Base-by-base conservation (phyloP, 306 rosid genomes). In the Abrus precatorius region DNA sequence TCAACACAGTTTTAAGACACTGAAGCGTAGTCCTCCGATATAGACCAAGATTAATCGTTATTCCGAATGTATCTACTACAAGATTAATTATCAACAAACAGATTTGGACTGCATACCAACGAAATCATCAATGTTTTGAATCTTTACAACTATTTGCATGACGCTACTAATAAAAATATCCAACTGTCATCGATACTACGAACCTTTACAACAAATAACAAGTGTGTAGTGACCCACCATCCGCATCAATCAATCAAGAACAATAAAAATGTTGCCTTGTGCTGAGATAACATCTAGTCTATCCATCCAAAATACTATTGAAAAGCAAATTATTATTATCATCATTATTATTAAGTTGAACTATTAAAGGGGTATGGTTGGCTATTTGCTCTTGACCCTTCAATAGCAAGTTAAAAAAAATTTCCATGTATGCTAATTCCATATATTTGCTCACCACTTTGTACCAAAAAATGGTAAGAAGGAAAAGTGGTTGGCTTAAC, bases 191-290 rank as follows among this genome's bases (percentile, higher is more conserved):
- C 5, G n/a, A 71, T 38, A 60, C 27, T 36, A 5, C 0, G 10
- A 55, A 55, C 12, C 43, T 0, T 44, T 32, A 59, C 34, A 13
- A 69, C 60, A 30, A 56, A 53, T 63, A 50, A 78, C 6, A 36
- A 14, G 50, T 34, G 53, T 3, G 38, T 7, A 45, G 54, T 50
- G 84, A 74, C 76, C 76, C 82, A 43, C 65, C 47, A 55, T 8
- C 53, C 12, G 50, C 68, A 75, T 66, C 76, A 47, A 63, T 29
- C 48, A 47, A 57, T 32, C 67, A 75, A 34, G 6, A 40, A 36
- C 30, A 27, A 34, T 5, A 28, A 78, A 57, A 57, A 1, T 36
- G 9, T 28, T 28, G 5, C 27, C 14, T n/a, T 11, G 45, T 3
- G 8, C 68, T n/a, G 27, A 5, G 53, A 57, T 69, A 56, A 54